phyloP scores from a whole-genome alignment of 768 basidiomycete genomes.

The Auriculariales sp. region DNA sequence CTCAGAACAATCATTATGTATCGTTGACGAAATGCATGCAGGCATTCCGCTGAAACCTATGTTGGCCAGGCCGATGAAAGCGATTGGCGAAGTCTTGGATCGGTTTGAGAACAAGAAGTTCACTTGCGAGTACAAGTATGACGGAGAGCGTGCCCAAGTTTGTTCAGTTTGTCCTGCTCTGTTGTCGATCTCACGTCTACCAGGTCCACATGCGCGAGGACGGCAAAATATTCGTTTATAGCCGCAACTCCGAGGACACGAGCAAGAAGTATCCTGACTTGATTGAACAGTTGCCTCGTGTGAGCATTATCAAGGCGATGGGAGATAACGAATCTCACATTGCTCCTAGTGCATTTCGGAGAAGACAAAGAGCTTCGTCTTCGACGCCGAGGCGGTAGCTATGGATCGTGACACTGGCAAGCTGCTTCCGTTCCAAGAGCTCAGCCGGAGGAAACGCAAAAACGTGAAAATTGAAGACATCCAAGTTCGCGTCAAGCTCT shows the following conservation, averaged over 20 bases:
- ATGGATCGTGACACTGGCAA: conserved; percentile 74
- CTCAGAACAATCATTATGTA: neutral
- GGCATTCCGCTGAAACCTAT: conserved; percentile 91
- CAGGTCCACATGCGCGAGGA: conserved; percentile 74
- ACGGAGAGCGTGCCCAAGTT: conserved; percentile 93
- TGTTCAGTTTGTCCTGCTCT: conserved; percentile 3
- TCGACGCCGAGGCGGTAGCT: conserved; percentile 95
- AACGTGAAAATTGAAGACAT: conserved; percentile 98
- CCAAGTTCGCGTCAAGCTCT: conserved; percentile 89
- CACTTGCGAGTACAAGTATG: conserved; percentile 99
- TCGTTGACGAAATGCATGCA: conserved; percentile 3
- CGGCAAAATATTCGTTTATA: conserved; percentile 82
- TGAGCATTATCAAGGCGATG: conserved; percentile 16
- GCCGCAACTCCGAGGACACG: conserved; percentile 98
- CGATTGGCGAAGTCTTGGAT: conserved; percentile 94
- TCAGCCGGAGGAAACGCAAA: conserved; percentile 88
- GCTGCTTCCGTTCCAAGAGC: conserved; percentile 95
- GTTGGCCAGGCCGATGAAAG: conserved; percentile 98
- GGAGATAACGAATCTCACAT: neutral
- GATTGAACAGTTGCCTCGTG: conserved; percentile 82
- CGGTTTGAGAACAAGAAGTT: conserved; percentile 90
- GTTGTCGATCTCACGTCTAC: neutral
- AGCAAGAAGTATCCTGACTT: conserved; percentile 98
- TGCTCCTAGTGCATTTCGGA: conserved; percentile 64
- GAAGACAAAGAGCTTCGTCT: conserved; percentile 74